Base-by-base conservation (phyloP, 148 eudicot species). In the Nepenthes gracilis region DNA sequence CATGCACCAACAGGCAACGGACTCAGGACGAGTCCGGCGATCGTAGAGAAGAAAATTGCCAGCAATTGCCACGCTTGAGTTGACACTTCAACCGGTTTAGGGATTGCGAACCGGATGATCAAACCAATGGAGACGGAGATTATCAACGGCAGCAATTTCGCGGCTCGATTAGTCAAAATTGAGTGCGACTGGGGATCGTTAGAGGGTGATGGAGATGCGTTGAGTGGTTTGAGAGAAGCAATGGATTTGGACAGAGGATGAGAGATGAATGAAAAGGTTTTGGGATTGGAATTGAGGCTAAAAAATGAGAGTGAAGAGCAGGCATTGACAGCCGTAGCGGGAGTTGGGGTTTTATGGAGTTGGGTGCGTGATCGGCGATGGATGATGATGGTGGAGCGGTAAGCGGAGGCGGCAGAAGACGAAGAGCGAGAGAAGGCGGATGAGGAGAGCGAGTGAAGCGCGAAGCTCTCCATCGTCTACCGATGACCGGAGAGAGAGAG, bases 1-100 rank as follows among this genome's bases (percentile, higher is more conserved):
- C 95, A 90, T 0, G 95, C 97, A 0, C 97, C 97, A 43, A 90
- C 97, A 1, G 95, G 97, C 0, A 90, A 68, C 0, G 97, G 97
- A 34, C 74, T 69, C n/a, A 90, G 71, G 6, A 90, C 86, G 2
- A 90, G 78, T 0, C 97, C 97, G n/a, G 95, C 80, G 34, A 90
- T 77, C 6, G 97, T 90, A 6, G 97, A 81, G 9, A 85, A 61
- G 65, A 90, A 90, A 36, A 90, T 85, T 2, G 97, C 49, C 59
- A 90, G 83, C 15, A 90, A 63, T n/a, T 87, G 85, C 97, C 97
- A 90, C 6, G 95, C 86, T 69, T 90, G 95, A 1, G 60, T 63
- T 5, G 91, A 77, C 1, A 90, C 73, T 32, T 76, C 78, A 1
- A 43, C 14, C 1, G 97, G 97, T 61, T 57, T 79, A 1, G 97